phyloP scores from a whole-genome alignment of 805 yeast genomes.

The Danielozyma ontarioensis region DNA sequence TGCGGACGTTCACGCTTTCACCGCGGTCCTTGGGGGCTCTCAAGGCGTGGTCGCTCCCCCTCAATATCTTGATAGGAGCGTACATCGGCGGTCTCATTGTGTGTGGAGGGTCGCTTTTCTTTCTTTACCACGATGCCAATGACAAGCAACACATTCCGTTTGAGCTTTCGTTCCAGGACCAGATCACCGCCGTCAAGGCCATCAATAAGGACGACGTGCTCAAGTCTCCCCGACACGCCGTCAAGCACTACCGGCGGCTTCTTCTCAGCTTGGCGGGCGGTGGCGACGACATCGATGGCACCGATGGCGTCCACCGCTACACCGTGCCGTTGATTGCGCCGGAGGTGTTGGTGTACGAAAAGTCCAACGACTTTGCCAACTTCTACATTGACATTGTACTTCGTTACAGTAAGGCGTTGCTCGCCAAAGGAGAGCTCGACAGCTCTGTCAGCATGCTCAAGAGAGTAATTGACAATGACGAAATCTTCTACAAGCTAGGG shows the following conservation, averaged over 20 bases:
- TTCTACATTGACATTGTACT: constrained; percentile 39
- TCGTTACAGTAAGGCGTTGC: constrained; percentile 34
- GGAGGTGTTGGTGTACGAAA: constrained; percentile 21
- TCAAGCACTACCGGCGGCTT: constrained; percentile 36
- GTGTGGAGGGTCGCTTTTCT: constrained; percentile 33
- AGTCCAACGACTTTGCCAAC: constrained; percentile 30
- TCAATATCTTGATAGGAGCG: constrained; percentile 38
- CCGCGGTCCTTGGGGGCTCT: constrained; percentile 13
- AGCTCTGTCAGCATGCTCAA: constrained; percentile 22
- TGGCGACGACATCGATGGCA: constrained; percentile 21
- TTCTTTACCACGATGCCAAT: constrained; percentile 36
- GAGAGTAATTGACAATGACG: constrained; percentile 30
- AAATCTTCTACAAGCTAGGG: constrained; percentile 31
- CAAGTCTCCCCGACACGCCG: constrained; percentile 37
- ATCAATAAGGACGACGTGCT: constrained; percentile 40
- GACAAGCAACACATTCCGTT: constrained; percentile 36
- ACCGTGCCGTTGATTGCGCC: constrained; percentile 32
- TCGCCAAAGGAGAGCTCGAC: constrained; percentile 36
- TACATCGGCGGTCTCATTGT: constrained; percentile 38
- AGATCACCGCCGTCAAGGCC: constrained; percentile 35
- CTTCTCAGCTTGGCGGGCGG: constrained; percentile 28
- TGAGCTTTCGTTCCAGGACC: constrained; percentile 28
- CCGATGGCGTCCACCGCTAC: constrained; percentile 17
- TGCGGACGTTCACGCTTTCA: constrained; percentile 9
- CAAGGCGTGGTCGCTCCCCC: constrained; percentile 24